Evolutionary conservation across 1,139 yeast species (phyloP).

Genomic region (Saccharomyces hybrid): DNA sequence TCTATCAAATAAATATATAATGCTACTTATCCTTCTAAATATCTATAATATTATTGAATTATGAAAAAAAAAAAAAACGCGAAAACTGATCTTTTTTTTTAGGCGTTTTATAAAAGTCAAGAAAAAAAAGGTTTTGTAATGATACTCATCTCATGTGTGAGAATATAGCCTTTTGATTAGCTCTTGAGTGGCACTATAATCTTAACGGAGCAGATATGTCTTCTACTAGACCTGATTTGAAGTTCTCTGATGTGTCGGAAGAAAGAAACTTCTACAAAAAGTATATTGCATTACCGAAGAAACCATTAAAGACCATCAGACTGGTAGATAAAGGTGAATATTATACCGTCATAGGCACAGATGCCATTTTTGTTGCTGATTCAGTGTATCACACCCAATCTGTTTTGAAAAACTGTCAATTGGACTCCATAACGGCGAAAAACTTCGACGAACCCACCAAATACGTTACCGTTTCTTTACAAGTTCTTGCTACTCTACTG

Average conservation of each 20-base stretch:
- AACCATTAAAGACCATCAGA: constrained; percentile 47
- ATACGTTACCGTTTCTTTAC: constrained; percentile 70
- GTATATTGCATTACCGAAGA: constrained; percentile 45
- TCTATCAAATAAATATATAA: background rate
- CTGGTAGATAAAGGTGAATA: constrained; percentile 73
- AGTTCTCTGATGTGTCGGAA: constrained; percentile 49
- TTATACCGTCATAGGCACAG: constrained; percentile 64
- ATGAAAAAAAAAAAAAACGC: background rate
- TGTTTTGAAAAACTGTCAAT: constrained; percentile 52
- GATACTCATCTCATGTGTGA: background rate
- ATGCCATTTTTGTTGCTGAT: constrained; percentile 78
- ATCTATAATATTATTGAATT: background rate
- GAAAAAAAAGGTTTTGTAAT: background rate
- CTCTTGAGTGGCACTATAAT: background rate
- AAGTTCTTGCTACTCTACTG: constrained; percentile 61
- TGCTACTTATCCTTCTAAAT: background rate
- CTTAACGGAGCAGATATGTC: constrained; percentile 36
- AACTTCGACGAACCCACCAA: constrained; percentile 40
- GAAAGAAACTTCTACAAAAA: constrained; percentile 51
- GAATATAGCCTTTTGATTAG: background rate
- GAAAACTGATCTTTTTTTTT: background rate
- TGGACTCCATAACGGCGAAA: constrained; percentile 32
- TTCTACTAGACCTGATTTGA: constrained; percentile 61
- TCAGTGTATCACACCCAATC: constrained; percentile 73
- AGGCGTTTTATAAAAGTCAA: background rate